phyloP scores from a whole-genome alignment of 1,284 basidiomycete genomes.

The Papiliotrema terrestris region DNA sequence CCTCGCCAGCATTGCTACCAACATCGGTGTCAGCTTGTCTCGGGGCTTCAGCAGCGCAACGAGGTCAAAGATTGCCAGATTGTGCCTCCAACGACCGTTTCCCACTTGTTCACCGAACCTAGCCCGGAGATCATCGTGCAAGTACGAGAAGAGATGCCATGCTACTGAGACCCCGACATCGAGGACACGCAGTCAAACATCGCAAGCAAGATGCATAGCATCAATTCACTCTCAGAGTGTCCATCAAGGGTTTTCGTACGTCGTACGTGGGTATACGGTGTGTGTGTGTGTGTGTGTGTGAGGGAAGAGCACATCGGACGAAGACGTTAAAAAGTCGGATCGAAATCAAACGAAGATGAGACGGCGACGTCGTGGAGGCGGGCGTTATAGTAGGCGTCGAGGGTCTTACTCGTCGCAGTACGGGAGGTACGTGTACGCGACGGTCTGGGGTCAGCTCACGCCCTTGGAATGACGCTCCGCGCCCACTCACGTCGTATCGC shows the following conservation, averaged over 20 bases:
- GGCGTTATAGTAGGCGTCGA: neutral
- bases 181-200: too few relatives aligned
- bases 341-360: neutral
- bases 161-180: too few relatives aligned
- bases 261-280: too few relatives aligned
- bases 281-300: too few relatives aligned
- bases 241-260: constrained; percentile 10
- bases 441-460: constrained; percentile 18
- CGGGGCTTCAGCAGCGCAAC: too few relatives aligned
- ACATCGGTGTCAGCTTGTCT: too few relatives aligned
- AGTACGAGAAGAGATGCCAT: too few relatives aligned
- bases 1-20: too few relatives aligned
- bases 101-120: too few relatives aligned
- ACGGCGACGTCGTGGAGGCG: neutral
- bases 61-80: too few relatives aligned
- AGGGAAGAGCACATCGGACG: constrained; percentile 1
- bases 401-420: constrained; percentile 24
- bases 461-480: neutral
- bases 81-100: too few relatives aligned
- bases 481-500: constrained; percentile 35
- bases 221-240: constrained; percentile 22
- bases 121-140: too few relatives aligned
- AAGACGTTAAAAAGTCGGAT: neutral
- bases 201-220: neutral
- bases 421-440: constrained; percentile 43